Base-by-base conservation (phyloP, 2,329 filamentous ascomycete genomes). In the Metarhizium album region DNA sequence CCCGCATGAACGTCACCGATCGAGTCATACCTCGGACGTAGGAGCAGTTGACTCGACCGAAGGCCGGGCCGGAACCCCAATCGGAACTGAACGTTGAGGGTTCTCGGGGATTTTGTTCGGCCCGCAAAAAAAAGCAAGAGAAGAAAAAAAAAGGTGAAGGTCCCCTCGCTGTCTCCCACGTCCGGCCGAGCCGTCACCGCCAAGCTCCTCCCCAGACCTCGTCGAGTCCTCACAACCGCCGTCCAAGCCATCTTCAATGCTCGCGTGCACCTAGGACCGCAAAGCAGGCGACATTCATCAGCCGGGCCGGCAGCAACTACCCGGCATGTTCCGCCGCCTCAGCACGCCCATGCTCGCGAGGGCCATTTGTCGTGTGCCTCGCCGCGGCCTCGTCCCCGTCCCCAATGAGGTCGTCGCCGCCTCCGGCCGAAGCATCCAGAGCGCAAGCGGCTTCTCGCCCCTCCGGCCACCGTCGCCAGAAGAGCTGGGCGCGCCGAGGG, bases 381-480 rank as follows among this genome's bases (percentile, higher is more conserved):
- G 50, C 43, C 45, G 45, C 24, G 45, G 33, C 5, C 20, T 37
- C 13, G 35, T 50, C 18, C 49, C 48, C 13, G 35, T 50, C 18
- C 49, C 48, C 43, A 38, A 49, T 49, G 52, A 53, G 50, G 47
- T 53, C 53, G 42, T 42, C 22, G 7, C 37, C 4, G 13, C 14
- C 13, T 18, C 52, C 40, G 51, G 52, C 45, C 61, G 63, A 51
- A 57, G 57, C 52, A 52, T 66, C 49, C 66, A 66, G 52, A 62
- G 62, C 29, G 59, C 63, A 7, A 64, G 67, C 35, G 72, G 73
- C 53, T 87, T 82, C 63, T 74, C 83, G 55, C 79, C 83, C 14
- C 78, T 90, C 58, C 76, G 79, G 0, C 90, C 90, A 5, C 90
- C 90, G 0, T 82, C 87, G 4, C 90, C 90, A 5, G 78, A 78